These are phyloP conservation scores for Hyphopichia buzzinii DNA, from an alignment of 1,139 yeast genomes.

Conservation along the genomic window DNA sequence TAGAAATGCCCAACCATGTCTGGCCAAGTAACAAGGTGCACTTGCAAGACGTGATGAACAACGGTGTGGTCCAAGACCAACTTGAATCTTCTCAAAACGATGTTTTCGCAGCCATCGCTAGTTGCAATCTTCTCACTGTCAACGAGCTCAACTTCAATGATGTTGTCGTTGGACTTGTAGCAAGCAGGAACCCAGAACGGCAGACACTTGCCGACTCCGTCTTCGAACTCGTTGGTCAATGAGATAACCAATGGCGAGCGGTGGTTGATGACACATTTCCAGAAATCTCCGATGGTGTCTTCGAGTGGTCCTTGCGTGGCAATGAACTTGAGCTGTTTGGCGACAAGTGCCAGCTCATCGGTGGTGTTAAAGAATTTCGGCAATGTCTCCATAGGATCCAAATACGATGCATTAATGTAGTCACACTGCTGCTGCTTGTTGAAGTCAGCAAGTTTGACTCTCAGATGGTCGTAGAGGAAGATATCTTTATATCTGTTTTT, in stretches of 20 bases:
- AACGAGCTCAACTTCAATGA: slow-evolving; percentile 27
- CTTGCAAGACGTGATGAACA: slow-evolving; percentile 39
- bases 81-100: slow-evolving; percentile 35
- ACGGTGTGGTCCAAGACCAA: slow-evolving; percentile 21
- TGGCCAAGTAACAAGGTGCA: slow-evolving; percentile 53
- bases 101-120: slow-evolving; percentile 10
- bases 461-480: slow-evolving; percentile 76
- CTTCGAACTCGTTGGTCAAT: slow-evolving; percentile 51
- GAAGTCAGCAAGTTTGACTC: slow-evolving; percentile 50
- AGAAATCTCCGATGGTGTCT: slow-evolving; percentile 75
- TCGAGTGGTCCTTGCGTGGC: slow-evolving; percentile 88
- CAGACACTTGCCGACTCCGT: slow-evolving; percentile 53
- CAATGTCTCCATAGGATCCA: slow-evolving; percentile 18
- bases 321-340: slow-evolving; percentile 48
- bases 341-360: slow-evolving; percentile 3
- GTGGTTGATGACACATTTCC: slow-evolving; percentile 62
- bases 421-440: slow-evolving; percentile 20
- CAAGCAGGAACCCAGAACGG: slow-evolving; percentile 53
- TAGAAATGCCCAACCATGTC: slow-evolving; percentile 47
- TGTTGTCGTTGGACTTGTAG: slow-evolving; percentile 37
- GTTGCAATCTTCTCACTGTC: slow-evolving; percentile 14
- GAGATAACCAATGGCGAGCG: slow-evolving; percentile 43
- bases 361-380: slow-evolving; percentile 2
- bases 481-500: slow-evolving; percentile 81
- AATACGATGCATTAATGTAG: slow-evolving; percentile 33